These are phyloP conservation scores for Blastocladiella emersonii DNA, from an alignment of 371 early-diverging fungal species.

Conservation along the genomic window DNA sequence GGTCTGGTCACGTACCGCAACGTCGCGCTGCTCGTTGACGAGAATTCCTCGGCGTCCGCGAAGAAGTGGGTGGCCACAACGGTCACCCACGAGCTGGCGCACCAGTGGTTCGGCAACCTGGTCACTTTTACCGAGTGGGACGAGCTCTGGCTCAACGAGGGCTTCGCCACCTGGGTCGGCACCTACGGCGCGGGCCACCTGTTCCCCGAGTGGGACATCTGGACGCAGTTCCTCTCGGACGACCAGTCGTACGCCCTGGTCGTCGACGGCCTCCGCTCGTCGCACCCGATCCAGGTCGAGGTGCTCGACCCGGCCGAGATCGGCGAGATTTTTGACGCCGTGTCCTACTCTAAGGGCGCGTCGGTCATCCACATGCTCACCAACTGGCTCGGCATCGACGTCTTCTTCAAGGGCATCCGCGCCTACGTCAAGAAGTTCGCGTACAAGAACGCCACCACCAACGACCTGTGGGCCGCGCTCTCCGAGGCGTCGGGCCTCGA, in stretches of 20 bases:
- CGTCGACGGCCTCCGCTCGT: conserved; percentile 60
- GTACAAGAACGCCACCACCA: conserved; percentile 72
- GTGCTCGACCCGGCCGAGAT: conserved; percentile 64
- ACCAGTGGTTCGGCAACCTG: conserved; percentile 96
- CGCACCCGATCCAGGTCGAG: conserved; percentile 82
- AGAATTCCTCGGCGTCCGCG: conserved; percentile 37
- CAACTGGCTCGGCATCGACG: conserved; percentile 61
- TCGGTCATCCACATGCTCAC: conserved; percentile 83
- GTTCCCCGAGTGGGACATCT: conserved; percentile 51
- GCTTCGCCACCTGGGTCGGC: conserved; percentile 93
- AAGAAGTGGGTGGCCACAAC: conserved; percentile 69
- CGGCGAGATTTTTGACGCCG: conserved; percentile 66
- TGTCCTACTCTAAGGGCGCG: conserved; percentile 81
- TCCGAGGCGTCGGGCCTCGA: conserved; percentile 47
- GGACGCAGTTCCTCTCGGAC: not conserved
- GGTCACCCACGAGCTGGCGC: conserved; percentile 87
- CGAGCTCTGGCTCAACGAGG: conserved; percentile 94
- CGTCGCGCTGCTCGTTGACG: conserved; percentile 53
- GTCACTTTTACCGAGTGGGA: conserved; percentile 91
- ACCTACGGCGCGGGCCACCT: conserved; percentile 60
- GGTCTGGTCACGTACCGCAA: conserved; percentile 73
- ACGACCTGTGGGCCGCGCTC: conserved; percentile 73
- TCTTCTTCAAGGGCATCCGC: conserved; percentile 57
- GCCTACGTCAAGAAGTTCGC: conserved; percentile 61
- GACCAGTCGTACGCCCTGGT: not conserved